phyloP scores from a whole-genome alignment of 768 basidiomycete genomes.

The Trametes cinnabarina region DNA sequence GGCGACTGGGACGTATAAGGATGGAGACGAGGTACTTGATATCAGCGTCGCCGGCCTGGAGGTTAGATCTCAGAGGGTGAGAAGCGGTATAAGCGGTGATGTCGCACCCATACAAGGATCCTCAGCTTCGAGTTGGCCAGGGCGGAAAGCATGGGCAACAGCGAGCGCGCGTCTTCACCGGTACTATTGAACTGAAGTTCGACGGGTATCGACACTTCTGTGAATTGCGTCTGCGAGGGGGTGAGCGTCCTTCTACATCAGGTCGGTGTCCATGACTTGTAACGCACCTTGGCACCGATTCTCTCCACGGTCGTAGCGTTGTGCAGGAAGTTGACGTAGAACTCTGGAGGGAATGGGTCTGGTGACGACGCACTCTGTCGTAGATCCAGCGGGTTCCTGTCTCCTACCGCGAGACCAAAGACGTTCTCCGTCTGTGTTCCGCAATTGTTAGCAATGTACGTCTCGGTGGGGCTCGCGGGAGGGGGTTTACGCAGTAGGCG shows the following conservation, averaged over 20 bases:
- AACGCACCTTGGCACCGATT: conserved; percentile 47
- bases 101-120: conserved; percentile 42
- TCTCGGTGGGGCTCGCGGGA: conserved; percentile 21
- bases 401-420: conserved; percentile 48
- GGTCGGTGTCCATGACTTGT: not conserved
- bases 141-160: conserved; percentile 47
- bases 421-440: conserved; percentile 43
- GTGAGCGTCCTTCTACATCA: not conserved
- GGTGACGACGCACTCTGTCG: conserved; percentile 49
- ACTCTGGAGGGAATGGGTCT: conserved; percentile 52
- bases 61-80: too few relatives aligned
- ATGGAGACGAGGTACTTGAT: conserved; percentile 31
- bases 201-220: conserved; percentile 47
- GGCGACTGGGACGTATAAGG: not conserved
- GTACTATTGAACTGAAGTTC: conserved; percentile 46
- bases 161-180: conserved; percentile 59
- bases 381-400: conserved; percentile 55
- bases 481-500: conserved; percentile 50
- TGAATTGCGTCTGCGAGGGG: conserved; percentile 36
- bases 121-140: conserved; percentile 43
- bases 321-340: conserved; percentile 47
- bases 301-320: conserved; percentile 34
- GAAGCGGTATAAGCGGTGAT: too few relatives aligned
- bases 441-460: not conserved
- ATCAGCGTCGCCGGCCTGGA: conserved; percentile 44